Conservation (phyloP, 2,329 filamentous ascomycete genomes). For the Clarireedia hainanense region DNA sequence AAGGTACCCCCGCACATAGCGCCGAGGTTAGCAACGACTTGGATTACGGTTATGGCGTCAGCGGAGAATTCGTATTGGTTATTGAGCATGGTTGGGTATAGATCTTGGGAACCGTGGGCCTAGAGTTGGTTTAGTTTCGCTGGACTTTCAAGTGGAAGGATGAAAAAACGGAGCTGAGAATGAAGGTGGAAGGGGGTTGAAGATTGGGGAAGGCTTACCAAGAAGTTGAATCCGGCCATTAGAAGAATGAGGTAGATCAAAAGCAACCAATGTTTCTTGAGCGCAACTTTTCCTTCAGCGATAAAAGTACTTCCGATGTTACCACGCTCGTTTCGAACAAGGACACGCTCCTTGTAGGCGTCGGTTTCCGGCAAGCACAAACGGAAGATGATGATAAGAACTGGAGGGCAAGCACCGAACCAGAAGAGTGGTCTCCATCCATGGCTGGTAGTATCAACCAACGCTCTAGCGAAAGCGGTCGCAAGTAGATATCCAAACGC, state of each 20-base stretch:
- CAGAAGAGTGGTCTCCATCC: conserved; percentile 82
- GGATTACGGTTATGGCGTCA: conserved; percentile 53
- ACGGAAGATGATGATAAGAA: conserved; percentile 73
- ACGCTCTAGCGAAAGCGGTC: conserved; percentile 56
- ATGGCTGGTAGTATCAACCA: conserved; percentile 70
- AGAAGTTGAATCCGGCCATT: conserved; percentile 90
- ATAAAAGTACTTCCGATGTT: conserved; percentile 62
- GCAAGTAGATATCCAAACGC: conserved; percentile 74
- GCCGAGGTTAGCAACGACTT: conserved; percentile 65
- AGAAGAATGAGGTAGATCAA: conserved; percentile 75
- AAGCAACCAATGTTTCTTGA: conserved; percentile 73
- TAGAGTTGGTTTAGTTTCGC: conserved; percentile 16
- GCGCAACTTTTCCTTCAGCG: conserved; percentile 67
- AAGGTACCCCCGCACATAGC: conserved; percentile 61
- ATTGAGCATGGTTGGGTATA: conserved; percentile 53
- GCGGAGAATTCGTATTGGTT: conserved; percentile 42
- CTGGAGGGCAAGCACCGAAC: conserved; percentile 76
- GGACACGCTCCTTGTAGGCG: conserved; percentile 59
- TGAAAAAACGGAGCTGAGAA: neutral
- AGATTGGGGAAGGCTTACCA: conserved; percentile 54
- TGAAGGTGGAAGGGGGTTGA: conserved; percentile 20
- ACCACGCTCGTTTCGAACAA: conserved; percentile 50
- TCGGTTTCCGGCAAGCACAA: conserved; percentile 72
- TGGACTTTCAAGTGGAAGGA: neutral
- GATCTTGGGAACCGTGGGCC: conserved; percentile 35